phyloP scores from a whole-genome alignment of 1,139 yeast species.

The Wickerhamomyces sp. region DNA sequence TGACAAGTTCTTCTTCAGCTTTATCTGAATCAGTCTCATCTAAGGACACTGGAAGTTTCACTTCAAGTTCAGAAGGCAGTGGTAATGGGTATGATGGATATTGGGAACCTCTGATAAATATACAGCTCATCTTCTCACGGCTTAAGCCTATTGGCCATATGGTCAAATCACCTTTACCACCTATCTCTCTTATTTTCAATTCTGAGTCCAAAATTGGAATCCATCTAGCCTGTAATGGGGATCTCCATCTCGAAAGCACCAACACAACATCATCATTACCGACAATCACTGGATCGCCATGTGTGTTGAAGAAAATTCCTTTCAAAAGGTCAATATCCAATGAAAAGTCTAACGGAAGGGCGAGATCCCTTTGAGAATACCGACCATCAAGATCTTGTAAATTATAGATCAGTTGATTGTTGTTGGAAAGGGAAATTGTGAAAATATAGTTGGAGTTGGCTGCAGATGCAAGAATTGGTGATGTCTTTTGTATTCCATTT shows the following conservation, averaged over 20 bases:
- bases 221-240: conserved; percentile 76
- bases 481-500: conserved; percentile 41
- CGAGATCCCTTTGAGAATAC: conserved; percentile 32
- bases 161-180: conserved; percentile 48
- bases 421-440: conserved; percentile 36
- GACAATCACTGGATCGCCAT: conserved; percentile 83
- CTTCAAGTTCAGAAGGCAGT: conserved; percentile 70
- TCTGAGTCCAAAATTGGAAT: conserved; percentile 73
- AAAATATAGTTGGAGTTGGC: conserved; percentile 42
- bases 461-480: conserved; percentile 53
- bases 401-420: conserved; percentile 28
- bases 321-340: conserved; percentile 33
- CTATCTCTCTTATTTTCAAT: conserved; percentile 42
- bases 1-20: conserved; percentile 37
- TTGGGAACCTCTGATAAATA: conserved; percentile 59
- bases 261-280: conserved; percentile 72
- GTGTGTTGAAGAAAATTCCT: conserved; percentile 76
- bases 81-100: conserved; percentile 71
- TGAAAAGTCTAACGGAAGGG: conserved; percentile 27
- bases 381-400: conserved; percentile 33
- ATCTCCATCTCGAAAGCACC: conserved; percentile 75
- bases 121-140: conserved; percentile 64
- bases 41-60: conserved; percentile 53
- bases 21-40: conserved; percentile 26
- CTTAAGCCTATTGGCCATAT: conserved; percentile 89